Evolutionary conservation across 2,329 filamentous ascomycete genomes (phyloP), one percentile per base, ranked within the genome.

Genomic region (Exophiala lecanii-corni): DNA sequence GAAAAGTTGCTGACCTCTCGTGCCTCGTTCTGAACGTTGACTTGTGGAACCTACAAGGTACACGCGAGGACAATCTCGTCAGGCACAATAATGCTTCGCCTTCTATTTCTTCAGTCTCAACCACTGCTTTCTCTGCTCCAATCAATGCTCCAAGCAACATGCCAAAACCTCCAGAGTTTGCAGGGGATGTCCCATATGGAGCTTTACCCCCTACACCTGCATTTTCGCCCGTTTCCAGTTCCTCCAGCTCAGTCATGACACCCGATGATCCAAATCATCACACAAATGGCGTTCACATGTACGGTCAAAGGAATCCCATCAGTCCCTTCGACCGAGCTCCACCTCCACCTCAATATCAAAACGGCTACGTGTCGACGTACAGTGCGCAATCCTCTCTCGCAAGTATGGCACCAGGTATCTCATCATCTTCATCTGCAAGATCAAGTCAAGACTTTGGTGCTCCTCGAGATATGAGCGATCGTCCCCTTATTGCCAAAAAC

Each of bases 1-100:
- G 81, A 59, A 81, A 86, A 41, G 80, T 84, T 41, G 28, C 43
- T 10, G 79, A 84, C 50, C 79, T 79, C 49, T 76, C 76, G 9
- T 82, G 79, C 60, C 84, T 81, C 59, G 77, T 85, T 28, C 71
- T 86, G 18, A 81, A 76, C 36, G 82, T 85, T 26, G 82, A 86
- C 59, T 68, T 86, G 10, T 86, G 80, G 79, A 75, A 78, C 52
- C 72, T 73, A 23, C 72, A 78, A 39, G 80, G 74, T 13, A 66
- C 65, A 10, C 70, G 69, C 42, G 81, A 85, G 64, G 81, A 84
- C 55, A 86, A 86, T 53, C 70, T 85, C 15, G 81, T 86, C 41
- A 73, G 79, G 44, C 79, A 84, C 48, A 44, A 43, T n/a, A 41
- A 31, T 17, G 21, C 45, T 9, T 47, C 45, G 30, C 49, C 51